Conservation (phyloP, 2,329 filamentous ascomycete genomes). For the Penicillium verrucosum region DNA sequence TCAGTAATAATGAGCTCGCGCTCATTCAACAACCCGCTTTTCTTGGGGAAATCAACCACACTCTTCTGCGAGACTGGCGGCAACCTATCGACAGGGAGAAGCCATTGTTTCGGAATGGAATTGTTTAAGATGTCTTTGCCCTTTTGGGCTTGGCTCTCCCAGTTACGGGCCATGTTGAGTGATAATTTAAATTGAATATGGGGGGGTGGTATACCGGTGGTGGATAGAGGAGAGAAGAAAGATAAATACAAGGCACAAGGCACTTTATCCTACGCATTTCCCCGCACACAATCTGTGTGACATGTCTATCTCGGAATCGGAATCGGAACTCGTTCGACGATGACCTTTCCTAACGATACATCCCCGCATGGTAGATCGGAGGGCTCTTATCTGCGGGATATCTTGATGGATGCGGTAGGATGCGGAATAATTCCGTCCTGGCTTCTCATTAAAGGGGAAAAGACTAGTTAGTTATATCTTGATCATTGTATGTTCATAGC, state of each 20-base stretch:
- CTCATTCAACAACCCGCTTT: slow-evolving; percentile 49
- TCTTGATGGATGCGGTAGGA: background rate
- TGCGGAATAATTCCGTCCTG: too few relatives aligned
- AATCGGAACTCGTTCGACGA: background rate
- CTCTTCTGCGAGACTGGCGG: slow-evolving; percentile 29
- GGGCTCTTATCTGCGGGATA: background rate
- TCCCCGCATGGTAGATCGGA: background rate
- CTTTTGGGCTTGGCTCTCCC: slow-evolving; percentile 34
- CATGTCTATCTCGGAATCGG: slow-evolving; percentile 1
- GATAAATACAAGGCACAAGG: background rate
- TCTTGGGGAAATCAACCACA: slow-evolving; percentile 32
- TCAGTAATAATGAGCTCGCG: slow-evolving; percentile 55
- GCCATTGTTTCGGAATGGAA: slow-evolving; percentile 38
- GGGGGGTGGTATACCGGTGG: background rate
- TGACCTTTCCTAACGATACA: background rate
- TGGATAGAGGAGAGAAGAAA: background rate
- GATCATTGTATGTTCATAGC: too few relatives aligned
- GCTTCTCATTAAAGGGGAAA: too few relatives aligned
- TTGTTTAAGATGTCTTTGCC: slow-evolving; percentile 32
- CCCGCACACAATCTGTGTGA: background rate
- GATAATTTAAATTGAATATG: background rate
- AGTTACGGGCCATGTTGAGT: slow-evolving; percentile 24
- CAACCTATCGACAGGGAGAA: slow-evolving; percentile 27
- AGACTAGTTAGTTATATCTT: too few relatives aligned
- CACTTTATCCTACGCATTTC: background rate